Conservation (phyloP, 129 eudicot genomes). For the Ambrosia artemisiifolia region DNA sequence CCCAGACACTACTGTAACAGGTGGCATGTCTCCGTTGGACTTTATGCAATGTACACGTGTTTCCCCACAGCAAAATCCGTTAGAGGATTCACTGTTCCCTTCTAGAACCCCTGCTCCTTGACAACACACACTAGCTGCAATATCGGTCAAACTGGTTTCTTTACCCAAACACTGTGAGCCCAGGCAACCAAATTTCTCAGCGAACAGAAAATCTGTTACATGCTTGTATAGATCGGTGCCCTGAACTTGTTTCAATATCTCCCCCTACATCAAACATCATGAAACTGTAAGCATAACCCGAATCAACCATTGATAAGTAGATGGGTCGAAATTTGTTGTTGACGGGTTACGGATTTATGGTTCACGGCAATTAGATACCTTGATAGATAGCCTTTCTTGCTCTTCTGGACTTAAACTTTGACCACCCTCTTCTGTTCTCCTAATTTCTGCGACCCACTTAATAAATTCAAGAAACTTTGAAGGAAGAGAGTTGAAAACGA, state of each 20-base stretch:
- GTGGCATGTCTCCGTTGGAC: constrained; percentile 44
- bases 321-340: not conserved
- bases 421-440: constrained; percentile 75
- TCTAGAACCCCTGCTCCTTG: constrained; percentile 79
- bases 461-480: constrained; percentile 80
- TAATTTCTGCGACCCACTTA: constrained; percentile 95
- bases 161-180: constrained; percentile 28
- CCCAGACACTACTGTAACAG: constrained; percentile 74
- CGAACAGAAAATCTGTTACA: constrained; percentile 49
- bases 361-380: constrained; percentile 41
- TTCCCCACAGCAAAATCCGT: constrained; percentile 62
- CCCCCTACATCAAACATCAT: constrained; percentile 58
- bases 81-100: constrained; percentile 50
- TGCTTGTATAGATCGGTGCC: constrained; percentile 64
- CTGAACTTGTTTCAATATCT: constrained; percentile 85
- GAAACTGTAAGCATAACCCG: not conserved
- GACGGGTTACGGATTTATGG: not conserved
- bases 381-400: constrained; percentile 61
- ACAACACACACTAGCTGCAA: constrained; percentile 90
- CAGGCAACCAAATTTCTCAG: constrained; percentile 40
- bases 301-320: not conserved
- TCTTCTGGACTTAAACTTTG: constrained; percentile 79
- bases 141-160: constrained; percentile 48
- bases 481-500: constrained; percentile 69
- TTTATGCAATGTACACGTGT: constrained; percentile 63